phyloP scores from a whole-genome alignment of 306 rosid species.

The Lathyrus aphaca region DNA sequence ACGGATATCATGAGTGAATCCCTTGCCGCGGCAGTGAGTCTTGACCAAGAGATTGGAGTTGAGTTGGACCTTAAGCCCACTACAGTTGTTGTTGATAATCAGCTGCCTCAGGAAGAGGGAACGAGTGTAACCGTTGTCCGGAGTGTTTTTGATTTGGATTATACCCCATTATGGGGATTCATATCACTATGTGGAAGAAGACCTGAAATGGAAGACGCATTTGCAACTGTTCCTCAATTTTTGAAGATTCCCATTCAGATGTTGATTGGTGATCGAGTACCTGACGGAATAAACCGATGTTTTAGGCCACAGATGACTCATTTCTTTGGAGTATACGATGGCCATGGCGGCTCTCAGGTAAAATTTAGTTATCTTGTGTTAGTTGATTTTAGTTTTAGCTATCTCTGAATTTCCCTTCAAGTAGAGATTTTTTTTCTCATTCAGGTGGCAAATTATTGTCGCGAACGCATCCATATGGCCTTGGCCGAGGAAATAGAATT shows the following conservation, averaged over 20 bases:
- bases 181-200: conserved; percentile 81
- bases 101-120: conserved; percentile 60
- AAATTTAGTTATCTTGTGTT: conserved; percentile 2
- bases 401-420: conserved; percentile 15
- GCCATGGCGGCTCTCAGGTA: conserved; percentile 96
- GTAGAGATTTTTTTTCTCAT: conserved; percentile 29
- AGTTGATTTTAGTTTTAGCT: neutral
- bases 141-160: conserved; percentile 87
- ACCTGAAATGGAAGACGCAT: conserved; percentile 96
- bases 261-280: conserved; percentile 63
- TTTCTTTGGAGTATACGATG: conserved; percentile 93
- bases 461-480: conserved; percentile 74
- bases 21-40: conserved; percentile 51
- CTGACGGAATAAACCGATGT: conserved; percentile 66
- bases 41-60: conserved; percentile 56
- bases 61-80: conserved; percentile 48
- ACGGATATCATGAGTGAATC: conserved; percentile 50
- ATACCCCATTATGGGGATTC: conserved; percentile 82
- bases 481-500: conserved; percentile 81
- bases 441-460: conserved; percentile 91
- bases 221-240: conserved; percentile 64
- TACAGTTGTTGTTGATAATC: conserved; percentile 47
- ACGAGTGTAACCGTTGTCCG: conserved; percentile 57
- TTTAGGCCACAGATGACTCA: conserved; percentile 61
- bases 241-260: conserved; percentile 74